Evolutionary conservation across 129 eudicot species (phyloP).

Genomic region (Escallonia herrerae): DNA sequence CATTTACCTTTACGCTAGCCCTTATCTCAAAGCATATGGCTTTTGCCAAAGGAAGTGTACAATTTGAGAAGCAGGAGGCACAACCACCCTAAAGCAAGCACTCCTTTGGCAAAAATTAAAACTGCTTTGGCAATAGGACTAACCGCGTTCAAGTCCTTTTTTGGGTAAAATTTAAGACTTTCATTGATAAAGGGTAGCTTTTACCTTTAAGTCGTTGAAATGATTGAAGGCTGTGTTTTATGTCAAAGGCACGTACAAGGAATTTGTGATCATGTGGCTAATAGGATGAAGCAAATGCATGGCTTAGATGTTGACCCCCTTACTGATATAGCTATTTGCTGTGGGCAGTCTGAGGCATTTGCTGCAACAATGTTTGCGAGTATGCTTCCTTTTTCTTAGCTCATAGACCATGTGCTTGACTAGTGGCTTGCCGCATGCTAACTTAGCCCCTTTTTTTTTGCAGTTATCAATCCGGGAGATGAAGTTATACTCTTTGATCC

Average conservation of each 20-base stretch:
- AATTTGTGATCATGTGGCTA: conserved; percentile 61
- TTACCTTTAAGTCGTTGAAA: no score
- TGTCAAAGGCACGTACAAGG: conserved; percentile 88
- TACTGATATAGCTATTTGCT: conserved; percentile 79
- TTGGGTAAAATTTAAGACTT: no score
- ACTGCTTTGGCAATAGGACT: no score
- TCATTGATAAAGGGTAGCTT: no score
- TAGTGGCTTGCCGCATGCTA: neutral
- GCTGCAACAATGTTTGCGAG: conserved; percentile 91
- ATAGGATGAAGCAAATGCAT: conserved; percentile 54
- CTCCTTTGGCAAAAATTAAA: no score
- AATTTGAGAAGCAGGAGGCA: no score
- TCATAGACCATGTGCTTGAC: neutral
- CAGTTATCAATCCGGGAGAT: conserved; percentile 93
- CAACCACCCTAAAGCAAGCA: no score
- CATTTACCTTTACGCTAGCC: no score
- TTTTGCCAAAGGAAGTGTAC: no score
- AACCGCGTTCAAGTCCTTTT: no score
- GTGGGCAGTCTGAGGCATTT: conserved; percentile 98
- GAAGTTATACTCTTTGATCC: conserved; percentile 94
- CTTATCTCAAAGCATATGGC: no score
- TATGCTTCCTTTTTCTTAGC: conserved; percentile 23
- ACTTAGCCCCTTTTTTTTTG: conserved; percentile 1
- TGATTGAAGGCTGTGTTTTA: neutral
- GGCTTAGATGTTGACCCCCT: conserved; percentile 67